phyloP scores from a whole-genome alignment of 2,329 filamentous ascomycete species.

The Cladosporium velox region DNA sequence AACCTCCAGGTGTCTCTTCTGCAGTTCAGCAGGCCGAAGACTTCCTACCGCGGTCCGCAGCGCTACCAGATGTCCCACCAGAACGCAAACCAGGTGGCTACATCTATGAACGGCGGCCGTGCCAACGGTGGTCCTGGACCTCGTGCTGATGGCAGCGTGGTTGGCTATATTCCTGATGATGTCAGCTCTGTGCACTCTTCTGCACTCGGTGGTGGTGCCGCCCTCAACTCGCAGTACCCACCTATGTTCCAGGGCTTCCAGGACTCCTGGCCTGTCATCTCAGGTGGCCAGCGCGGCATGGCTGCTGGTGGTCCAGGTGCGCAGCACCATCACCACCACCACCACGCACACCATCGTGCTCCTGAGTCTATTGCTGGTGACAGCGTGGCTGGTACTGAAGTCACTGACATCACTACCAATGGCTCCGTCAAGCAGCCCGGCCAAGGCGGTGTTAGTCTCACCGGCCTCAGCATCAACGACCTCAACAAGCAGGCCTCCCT shows the following conservation, averaged over 20 bases:
- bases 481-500: constrained; percentile 70
- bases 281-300: constrained; percentile 54
- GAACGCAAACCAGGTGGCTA: constrained; percentile 62
- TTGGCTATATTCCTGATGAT: constrained; percentile 96
- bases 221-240: constrained; percentile 65
- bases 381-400: constrained; percentile 87
- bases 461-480: constrained; percentile 75
- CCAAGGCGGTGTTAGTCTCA: constrained; percentile 85
- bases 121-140: constrained; percentile 44
- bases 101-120: constrained; percentile 55
- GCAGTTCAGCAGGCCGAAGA: constrained; percentile 92
- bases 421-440: constrained; percentile 62
- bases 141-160: constrained; percentile 74
- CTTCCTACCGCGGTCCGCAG: constrained; percentile 85
- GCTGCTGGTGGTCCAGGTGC: constrained; percentile 51
- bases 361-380: constrained; percentile 77
- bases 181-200: constrained; percentile 96
- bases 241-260: constrained; percentile 95
- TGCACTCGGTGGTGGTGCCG: constrained; percentile 78
- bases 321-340: constrained; percentile 18
- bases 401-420: constrained; percentile 78
- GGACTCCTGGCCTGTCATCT: constrained; percentile 82
- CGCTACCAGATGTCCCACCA: constrained; percentile 80
- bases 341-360: constrained; percentile 25
- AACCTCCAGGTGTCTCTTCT: constrained; percentile 95